These are phyloP conservation scores for Syzygium oleosum DNA, from an alignment of 345 rosid genomes.

Conservation along the genomic window DNA sequence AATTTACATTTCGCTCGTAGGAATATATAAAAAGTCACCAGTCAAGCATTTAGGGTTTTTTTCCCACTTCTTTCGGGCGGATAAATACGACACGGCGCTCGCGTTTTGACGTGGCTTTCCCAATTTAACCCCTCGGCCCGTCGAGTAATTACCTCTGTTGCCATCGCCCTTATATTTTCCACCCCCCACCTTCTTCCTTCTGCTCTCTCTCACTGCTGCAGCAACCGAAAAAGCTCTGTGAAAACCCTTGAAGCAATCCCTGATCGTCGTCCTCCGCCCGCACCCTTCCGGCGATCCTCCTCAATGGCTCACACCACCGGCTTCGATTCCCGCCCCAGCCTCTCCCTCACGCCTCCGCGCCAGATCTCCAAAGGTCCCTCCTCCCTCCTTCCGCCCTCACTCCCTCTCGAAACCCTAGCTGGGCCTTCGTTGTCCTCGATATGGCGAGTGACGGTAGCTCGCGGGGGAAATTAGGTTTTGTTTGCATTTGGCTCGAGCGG, in stretches of 20 bases:
- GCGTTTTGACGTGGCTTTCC: background rate
- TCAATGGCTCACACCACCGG: slow-evolving; percentile 62
- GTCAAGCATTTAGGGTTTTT: background rate
- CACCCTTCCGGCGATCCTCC: background rate
- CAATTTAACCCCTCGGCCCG: background rate
- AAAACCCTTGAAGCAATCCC: background rate
- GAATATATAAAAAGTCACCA: background rate
- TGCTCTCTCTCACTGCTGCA: background rate
- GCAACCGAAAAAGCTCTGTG: background rate
- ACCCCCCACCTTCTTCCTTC: no score
- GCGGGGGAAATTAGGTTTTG: background rate
- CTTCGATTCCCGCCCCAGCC: slow-evolving; percentile 38
- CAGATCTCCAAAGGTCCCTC: slow-evolving; percentile 70
- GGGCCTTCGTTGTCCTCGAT: background rate
- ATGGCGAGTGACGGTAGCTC: background rate
- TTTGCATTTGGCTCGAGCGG: slow-evolving; percentile 7
- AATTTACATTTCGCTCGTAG: background rate
- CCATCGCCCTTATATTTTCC: background rate
- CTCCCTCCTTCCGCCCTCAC: background rate
- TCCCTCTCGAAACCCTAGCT: background rate
- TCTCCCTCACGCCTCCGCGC: slow-evolving; percentile 57
- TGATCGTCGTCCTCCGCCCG: background rate
- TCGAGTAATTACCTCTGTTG: background rate
- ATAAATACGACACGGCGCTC: background rate
- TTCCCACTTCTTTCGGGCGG: background rate